Evolutionary conservation across 2,329 filamentous ascomycete genomes (phyloP).

Genomic region (Elsinoe arachidis): DNA sequence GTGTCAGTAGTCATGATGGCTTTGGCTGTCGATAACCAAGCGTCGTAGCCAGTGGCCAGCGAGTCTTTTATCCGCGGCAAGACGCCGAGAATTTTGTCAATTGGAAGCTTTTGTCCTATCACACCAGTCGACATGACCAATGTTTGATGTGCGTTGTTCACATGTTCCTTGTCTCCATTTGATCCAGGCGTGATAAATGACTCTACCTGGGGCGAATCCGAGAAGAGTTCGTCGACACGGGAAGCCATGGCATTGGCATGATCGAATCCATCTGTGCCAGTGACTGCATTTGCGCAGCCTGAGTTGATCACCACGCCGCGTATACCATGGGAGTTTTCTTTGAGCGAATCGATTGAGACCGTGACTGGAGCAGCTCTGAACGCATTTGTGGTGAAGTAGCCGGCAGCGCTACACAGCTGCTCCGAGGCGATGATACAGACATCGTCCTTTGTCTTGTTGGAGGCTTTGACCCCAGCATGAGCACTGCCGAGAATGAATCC

Average conservation of each 20-base stretch:
- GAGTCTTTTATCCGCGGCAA: conserved; percentile 68
- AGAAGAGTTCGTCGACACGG: conserved; percentile 61
- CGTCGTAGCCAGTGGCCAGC: conserved; percentile 65
- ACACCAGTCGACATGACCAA: conserved; percentile 98
- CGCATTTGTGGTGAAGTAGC: conserved; percentile 92
- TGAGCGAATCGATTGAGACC: conserved; percentile 64
- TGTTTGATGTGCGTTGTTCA: conserved; percentile 40
- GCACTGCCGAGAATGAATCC: conserved; percentile 83
- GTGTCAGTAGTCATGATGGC: conserved; percentile 98
- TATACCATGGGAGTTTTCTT: conserved; percentile 57
- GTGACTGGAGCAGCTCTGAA: conserved; percentile 95
- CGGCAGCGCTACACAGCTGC: conserved; percentile 70
- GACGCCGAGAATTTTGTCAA: conserved; percentile 76
- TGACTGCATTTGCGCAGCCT: conserved; percentile 94
- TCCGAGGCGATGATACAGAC: conserved; percentile 84
- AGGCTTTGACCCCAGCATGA: conserved; percentile 86
- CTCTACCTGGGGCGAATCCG: conserved; percentile 16
- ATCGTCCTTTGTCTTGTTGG: conserved; percentile 85
- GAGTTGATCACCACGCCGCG: conserved; percentile 85
- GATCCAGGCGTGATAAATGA: conserved; percentile 22
- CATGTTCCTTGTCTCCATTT: conserved; percentile 36
- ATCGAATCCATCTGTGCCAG: conserved; percentile 77
- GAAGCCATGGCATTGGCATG: conserved; percentile 79
- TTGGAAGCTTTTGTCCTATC: conserved; percentile 88
- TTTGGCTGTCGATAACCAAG: conserved; percentile 78